Conservation (phyloP, 495 filamentous ascomycete genomes). For the Staphylotrichum longicolle region DNA sequence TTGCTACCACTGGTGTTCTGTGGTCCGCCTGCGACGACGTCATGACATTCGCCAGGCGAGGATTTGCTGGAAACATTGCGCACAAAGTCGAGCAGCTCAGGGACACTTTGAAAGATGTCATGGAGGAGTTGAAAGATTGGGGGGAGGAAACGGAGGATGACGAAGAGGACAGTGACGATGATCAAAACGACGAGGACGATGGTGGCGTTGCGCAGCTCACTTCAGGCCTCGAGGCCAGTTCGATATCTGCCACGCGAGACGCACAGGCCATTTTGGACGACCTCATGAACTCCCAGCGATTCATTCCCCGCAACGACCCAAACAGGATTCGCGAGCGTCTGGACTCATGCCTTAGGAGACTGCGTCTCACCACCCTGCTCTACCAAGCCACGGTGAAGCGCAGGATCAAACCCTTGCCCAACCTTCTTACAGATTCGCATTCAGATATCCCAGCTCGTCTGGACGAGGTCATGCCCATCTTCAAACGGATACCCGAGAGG, state of each 20-base stretch:
- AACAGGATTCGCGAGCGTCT: slow-evolving; percentile 55
- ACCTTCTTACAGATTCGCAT: slow-evolving; percentile 29
- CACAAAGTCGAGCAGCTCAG: slow-evolving; percentile 63
- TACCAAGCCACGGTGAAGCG: slow-evolving; percentile 62
- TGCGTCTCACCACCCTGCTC: slow-evolving; percentile 57
- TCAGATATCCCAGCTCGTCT: slow-evolving; percentile 37
- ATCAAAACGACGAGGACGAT: slow-evolving; percentile 38
- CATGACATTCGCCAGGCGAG: slow-evolving; percentile 58
- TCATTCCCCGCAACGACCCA: slow-evolving; percentile 54
- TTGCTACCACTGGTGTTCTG: slow-evolving; percentile 58
- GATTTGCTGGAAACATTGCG: slow-evolving; percentile 60
- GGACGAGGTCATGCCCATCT: slow-evolving; percentile 43
- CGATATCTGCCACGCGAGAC: slow-evolving; percentile 17
- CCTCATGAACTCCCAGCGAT: slow-evolving; percentile 54
- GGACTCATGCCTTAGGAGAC: slow-evolving; percentile 53
- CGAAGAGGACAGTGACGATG: slow-evolving; percentile 44
- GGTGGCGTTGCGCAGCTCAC: slow-evolving; percentile 26
- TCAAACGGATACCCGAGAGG: slow-evolving; percentile 42
- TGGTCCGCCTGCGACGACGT: slow-evolving; percentile 75
- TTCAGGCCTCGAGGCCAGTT: slow-evolving; percentile 22
- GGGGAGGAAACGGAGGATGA: slow-evolving; percentile 59
- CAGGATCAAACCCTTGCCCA: slow-evolving; percentile 54
- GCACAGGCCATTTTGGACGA: slow-evolving; percentile 52
- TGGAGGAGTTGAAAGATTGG: slow-evolving; percentile 84
- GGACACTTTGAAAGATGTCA: slow-evolving; percentile 72